Conservation (phyloP, 371 early-diverging fungal genomes). For the Mucor mucedo region DNA sequence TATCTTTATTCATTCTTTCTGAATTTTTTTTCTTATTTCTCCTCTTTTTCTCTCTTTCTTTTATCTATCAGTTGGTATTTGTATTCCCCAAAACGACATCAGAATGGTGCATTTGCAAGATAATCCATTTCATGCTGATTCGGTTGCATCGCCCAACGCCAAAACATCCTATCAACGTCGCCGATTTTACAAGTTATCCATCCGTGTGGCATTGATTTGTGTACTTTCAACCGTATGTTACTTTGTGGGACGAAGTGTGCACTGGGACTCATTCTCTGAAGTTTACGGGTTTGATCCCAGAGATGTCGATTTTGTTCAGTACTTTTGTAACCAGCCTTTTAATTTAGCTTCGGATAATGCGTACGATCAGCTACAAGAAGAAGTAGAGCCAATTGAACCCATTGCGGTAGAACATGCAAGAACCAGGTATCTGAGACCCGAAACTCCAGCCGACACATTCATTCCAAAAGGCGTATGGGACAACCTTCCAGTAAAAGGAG, state of each 20-base stretch:
- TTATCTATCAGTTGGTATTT: not conserved
- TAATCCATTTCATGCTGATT: conserved; percentile 7
- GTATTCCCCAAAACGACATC: not conserved
- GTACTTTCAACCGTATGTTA: conserved; percentile 9
- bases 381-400: not conserved
- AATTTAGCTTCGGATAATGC: not conserved
- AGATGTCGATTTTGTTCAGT: conserved; percentile 19
- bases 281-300: conserved; percentile 16
- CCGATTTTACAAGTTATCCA: conserved; percentile 4
- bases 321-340: conserved; percentile 19
- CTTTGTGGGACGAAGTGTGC: conserved; percentile 16
- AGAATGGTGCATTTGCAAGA: conserved; percentile 16
- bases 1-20: not conserved
- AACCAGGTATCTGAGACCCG: conserved; percentile 3
- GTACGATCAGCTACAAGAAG: not conserved
- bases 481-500: conserved; percentile 40
- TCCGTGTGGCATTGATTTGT: conserved; percentile 4
- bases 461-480: conserved; percentile 28
- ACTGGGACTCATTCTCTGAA: conserved; percentile 17
- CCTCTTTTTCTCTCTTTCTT: not conserved
- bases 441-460: conserved; percentile 9
- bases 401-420: not conserved
- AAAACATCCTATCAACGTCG: conserved; percentile 13
- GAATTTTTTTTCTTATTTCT: conserved; percentile 1
- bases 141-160: not conserved